Percentiles rank a stretch among this genome's conserved stretches.
Evolutionary conservation across 306 rosid genomes (phyloP).

Genomic region (Pyrus betulifolia): DNA sequence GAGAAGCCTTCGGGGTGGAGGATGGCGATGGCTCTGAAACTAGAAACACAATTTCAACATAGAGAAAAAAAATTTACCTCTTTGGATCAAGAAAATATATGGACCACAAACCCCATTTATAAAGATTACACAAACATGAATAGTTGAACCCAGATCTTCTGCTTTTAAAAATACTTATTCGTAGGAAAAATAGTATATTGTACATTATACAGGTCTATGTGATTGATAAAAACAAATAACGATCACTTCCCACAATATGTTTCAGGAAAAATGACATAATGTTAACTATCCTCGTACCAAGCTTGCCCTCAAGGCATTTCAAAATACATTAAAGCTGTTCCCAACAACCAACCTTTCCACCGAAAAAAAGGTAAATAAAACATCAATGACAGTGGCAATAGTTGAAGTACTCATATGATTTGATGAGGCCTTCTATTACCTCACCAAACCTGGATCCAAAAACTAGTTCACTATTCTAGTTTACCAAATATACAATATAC

Average conservation of each 20-base stretch:
- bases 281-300: neutral
- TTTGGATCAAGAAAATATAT: neutral
- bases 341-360: neutral
- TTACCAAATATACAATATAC: neutral
- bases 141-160: neutral
- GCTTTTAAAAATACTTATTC: neutral
- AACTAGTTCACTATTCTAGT: neutral
- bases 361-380: neutral
- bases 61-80: neutral
- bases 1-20: conserved; percentile 58
- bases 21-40: conserved; percentile 59
- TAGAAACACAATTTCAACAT: conserved; percentile 24
- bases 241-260: neutral
- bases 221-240: neutral
- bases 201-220: neutral
- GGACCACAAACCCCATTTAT: neutral
- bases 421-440: neutral
- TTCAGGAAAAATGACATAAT: neutral
- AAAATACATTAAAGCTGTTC: neutral
- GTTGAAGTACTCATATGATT: neutral
- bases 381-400: neutral
- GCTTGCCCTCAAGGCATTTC: neutral
- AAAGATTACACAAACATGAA: neutral
- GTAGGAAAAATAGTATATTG: neutral
- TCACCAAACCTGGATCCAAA: neutral